A percentile compares a stretch with the other conserved stretches of the same genome.
Conservation (phyloP, 345 rosid genomes). For the Turritis glabra region DNA sequence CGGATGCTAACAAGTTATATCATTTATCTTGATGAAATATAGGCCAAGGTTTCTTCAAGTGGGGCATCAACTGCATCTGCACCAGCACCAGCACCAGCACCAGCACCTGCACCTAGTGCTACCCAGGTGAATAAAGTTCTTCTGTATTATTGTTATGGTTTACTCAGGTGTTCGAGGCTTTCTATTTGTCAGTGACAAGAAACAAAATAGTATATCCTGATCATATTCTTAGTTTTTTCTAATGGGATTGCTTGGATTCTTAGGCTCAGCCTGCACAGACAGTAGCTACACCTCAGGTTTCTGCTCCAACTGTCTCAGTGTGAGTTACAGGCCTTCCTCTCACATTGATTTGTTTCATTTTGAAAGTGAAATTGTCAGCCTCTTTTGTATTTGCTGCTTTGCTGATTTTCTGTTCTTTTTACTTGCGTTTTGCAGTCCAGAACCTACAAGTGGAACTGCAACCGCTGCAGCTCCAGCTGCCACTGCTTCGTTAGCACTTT, state of each 20-base stretch:
- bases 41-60: constrained; percentile 35
- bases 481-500: constrained; percentile 43
- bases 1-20: background rate
- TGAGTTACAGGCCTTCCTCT: constrained; percentile 24
- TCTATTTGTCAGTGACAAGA: background rate
- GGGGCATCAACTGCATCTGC: constrained; percentile 38
- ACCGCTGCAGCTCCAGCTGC: constrained; percentile 41
- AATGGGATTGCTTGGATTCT: constrained; percentile 2
- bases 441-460: constrained; percentile 26
- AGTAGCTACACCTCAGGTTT: constrained; percentile 32
- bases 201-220: background rate
- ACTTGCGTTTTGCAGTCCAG: constrained; percentile 33
- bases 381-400: background rate
- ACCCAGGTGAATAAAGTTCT: constrained; percentile 27
- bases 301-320: constrained; percentile 39
- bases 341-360: background rate
- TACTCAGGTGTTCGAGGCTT: background rate
- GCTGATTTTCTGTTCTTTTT: constrained; percentile 11
- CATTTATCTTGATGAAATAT: background rate
- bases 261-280: constrained; percentile 38
- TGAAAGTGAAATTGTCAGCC: background rate
- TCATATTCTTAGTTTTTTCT: constrained; percentile 1
- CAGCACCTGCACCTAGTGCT: constrained; percentile 4
- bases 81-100: constrained; percentile 13
- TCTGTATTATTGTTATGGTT: background rate